Evolutionary conservation across 495 filamentous ascomycete genomes (phyloP), one percentile per base, ranked within the genome.

Genomic region (Articulospora tetracladia): DNA sequence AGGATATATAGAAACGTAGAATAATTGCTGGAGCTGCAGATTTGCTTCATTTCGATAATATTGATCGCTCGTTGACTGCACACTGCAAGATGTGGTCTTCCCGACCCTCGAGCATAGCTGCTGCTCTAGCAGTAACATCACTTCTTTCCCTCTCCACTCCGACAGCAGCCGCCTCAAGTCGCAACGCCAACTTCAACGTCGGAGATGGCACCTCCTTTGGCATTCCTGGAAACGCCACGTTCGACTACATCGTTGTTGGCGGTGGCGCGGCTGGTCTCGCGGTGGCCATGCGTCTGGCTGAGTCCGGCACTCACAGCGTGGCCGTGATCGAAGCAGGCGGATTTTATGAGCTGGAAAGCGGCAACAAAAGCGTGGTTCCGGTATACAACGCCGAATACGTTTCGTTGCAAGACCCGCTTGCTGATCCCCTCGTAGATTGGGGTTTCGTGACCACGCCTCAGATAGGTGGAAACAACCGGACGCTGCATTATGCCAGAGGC

Each of bases 231-330:
- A 55, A 72, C 62, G 68, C 64, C 19, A 63, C 66, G 12, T 73
- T 63, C 47, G 71, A 73, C 52, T 73, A 73, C 61, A 61, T 72
- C 25, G 63, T 95, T 63, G 82, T 94, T n/a, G 91, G 89, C 59
- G 92, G 90, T 48, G 92, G 92, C 67, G 93, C 91, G 20, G 91
- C 91, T 4, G 92, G 92, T 53, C 87, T 91, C 67, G 88, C 91
- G 34, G 84, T 95, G 65, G 91, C 90, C 46, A 64, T 70, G 13
- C 72, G 74, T 55, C 67, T 77, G 3, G 77, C 58, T 68, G 77
- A 60, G 61, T 44, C 15, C 3, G 39, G 7, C 3, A 74, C 4
- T 30, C 63, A 11, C 72, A 85, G 17, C 47, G 73, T 75, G 15
- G 72, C 80, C 3, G 75, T 85, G 2, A 68, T 86, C 50, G 83